Evolutionary conservation across 75 land plant genomes (phyloP).

Genomic region (Selaginella tamariscina): DNA sequence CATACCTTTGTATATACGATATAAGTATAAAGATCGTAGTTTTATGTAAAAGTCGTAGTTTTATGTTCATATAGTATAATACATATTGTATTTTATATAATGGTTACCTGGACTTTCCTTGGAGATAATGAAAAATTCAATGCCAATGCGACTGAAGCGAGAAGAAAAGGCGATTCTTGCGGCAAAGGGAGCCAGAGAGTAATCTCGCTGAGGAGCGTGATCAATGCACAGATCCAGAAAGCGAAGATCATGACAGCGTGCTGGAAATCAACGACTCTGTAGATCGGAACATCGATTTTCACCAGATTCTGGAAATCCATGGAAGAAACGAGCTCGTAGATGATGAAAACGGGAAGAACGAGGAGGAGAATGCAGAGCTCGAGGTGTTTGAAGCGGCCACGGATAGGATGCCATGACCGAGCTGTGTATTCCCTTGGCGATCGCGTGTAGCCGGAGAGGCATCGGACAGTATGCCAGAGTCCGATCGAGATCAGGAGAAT

Average conservation of each 20-base stretch:
- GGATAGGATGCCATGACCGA: background rate
- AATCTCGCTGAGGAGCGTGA: constrained; percentile 28
- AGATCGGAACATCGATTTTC: constrained; percentile 13
- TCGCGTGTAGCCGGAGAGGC: background rate
- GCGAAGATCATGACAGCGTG: constrained; percentile 15
- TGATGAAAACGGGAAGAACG: constrained; percentile 20
- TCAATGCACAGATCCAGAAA: constrained; percentile 27
- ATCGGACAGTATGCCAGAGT: background rate
- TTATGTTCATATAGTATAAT: too few relatives aligned
- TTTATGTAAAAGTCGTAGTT: too few relatives aligned
- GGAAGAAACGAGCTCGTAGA: constrained; percentile 26
- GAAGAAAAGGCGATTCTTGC: constrained; percentile 26
- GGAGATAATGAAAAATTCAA: constrained; percentile 27
- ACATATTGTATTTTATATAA: too few relatives aligned
- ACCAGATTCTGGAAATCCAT: constrained; percentile 20
- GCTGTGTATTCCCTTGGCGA: background rate
- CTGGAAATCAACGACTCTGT: constrained; percentile 25
- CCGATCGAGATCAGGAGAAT: background rate
- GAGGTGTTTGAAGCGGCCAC: background rate
- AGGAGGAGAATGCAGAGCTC: constrained; percentile 22
- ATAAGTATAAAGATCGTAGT: constrained; percentile 11
- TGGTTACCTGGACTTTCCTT: constrained; percentile 19
- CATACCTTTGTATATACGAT: background rate
- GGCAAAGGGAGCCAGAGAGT: constrained; percentile 23
- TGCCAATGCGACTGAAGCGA: constrained; percentile 29